Evolutionary conservation across 768 basidiomycete genomes (phyloP).

Genomic region (Terana coerulea): DNA sequence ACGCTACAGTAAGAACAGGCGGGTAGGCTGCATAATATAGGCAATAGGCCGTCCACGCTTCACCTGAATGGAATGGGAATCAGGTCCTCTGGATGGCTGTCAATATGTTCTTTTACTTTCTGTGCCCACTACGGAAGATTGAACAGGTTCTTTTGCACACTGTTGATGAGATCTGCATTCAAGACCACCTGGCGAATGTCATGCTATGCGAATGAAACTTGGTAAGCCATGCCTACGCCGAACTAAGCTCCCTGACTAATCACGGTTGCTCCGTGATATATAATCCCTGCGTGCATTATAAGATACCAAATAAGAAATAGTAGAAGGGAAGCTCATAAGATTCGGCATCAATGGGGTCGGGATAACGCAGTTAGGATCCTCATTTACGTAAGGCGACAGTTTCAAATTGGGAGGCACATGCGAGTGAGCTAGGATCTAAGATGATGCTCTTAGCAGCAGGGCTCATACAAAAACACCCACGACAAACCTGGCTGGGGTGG

Average conservation of each 20-base stretch:
- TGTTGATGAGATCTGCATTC: slow-evolving; percentile 8
- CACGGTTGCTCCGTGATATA: slow-evolving; percentile 23
- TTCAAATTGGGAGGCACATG: neutral
- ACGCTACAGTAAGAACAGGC: neutral
- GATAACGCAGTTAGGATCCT: neutral
- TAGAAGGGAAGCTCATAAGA: slow-evolving; percentile 5
- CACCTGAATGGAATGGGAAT: slow-evolving; percentile 21
- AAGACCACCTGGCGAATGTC: slow-evolving; percentile 21
- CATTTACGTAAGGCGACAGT: neutral
- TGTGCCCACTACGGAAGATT: slow-evolving; percentile 19
- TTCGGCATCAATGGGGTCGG: slow-evolving; percentile 14
- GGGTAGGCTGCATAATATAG: no score
- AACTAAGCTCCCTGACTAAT: no score
- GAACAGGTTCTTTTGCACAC: slow-evolving; percentile 4
- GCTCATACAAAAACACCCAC: no score
- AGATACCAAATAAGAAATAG: neutral
- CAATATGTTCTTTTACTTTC: slow-evolving; percentile 18
- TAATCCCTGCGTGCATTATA: slow-evolving; percentile 8
- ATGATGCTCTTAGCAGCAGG: no score
- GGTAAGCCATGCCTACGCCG: no score
- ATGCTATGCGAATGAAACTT: slow-evolving; percentile 2
- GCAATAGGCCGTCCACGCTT: no score
- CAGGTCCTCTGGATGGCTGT: slow-evolving; percentile 19
- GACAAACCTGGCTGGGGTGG: slow-evolving; percentile 18
- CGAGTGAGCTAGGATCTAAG: slow-evolving; percentile 19